phyloP scores from a whole-genome alignment of 2,329 filamentous ascomycete genomes.

The Fusarium sp. region DNA sequence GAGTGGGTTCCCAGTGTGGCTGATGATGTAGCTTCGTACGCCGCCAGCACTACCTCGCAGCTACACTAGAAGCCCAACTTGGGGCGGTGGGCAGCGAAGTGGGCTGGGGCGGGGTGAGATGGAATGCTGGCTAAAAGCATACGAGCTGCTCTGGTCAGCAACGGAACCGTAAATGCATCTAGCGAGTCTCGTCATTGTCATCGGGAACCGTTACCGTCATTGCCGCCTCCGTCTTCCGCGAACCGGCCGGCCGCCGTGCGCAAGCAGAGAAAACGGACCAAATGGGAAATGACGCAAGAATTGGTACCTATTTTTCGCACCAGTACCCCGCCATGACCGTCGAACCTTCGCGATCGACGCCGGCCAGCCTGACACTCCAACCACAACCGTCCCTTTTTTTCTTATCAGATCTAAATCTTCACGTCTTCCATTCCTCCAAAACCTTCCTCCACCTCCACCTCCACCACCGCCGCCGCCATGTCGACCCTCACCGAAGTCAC shows the following conservation, averaged over 20 bases:
- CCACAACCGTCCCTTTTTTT: slow-evolving; percentile 21
- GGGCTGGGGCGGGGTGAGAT: slow-evolving; percentile 24
- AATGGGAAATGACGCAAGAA: slow-evolving; percentile 50
- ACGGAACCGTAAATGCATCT: slow-evolving; percentile 19
- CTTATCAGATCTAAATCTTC: slow-evolving; percentile 42
- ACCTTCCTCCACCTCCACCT: too few species aligned
- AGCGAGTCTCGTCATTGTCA: slow-evolving; percentile 5
- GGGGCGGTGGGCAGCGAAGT: slow-evolving; percentile 17
- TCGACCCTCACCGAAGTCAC: slow-evolving; percentile 85
- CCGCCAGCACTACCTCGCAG: too few species aligned
- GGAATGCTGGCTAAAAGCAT: too few species aligned
- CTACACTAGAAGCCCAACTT: slow-evolving; percentile 34
- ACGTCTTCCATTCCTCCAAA: slow-evolving; percentile 14
- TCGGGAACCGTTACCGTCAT: not conserved
- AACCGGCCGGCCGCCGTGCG: slow-evolving; percentile 16
- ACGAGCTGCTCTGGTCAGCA: too few species aligned
- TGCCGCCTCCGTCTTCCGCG: slow-evolving; percentile 12
- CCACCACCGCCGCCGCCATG: slow-evolving; percentile 64
- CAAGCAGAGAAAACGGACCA: slow-evolving; percentile 3
- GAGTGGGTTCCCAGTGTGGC: slow-evolving; percentile 43
- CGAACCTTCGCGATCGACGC: slow-evolving; percentile 34
- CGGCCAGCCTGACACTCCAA: slow-evolving; percentile 15
- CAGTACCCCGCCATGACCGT: slow-evolving; percentile 48
- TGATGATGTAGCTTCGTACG: slow-evolving; percentile 47
- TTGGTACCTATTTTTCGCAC: slow-evolving; percentile 21